These are phyloP conservation scores for Peniophora sp. DNA, from an alignment of 1,284 basidiomycete genomes.

Conservation along the genomic window DNA sequence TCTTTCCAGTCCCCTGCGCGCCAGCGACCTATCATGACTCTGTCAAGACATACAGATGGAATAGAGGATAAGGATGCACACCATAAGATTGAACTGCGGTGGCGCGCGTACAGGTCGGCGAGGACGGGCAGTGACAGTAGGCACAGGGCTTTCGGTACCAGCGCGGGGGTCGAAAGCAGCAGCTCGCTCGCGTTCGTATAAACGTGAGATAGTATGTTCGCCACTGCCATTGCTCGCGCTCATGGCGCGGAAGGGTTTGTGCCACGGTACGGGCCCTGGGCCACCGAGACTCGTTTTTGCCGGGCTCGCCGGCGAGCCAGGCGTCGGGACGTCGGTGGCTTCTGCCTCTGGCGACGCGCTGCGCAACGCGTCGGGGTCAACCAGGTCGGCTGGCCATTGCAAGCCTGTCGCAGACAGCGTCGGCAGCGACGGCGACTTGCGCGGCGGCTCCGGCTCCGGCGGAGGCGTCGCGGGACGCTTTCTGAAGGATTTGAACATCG, in stretches of 20 bases:
- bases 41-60: neutral
- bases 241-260: slow-evolving; percentile 66
- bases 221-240: slow-evolving; percentile 27
- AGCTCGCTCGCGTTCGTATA: slow-evolving; percentile 59
- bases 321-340: slow-evolving; percentile 16
- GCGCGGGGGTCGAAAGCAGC: slow-evolving; percentile 41
- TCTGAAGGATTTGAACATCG: no score
- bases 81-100: slow-evolving; percentile 80
- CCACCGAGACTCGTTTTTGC: slow-evolving; percentile 53
- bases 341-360: slow-evolving; percentile 29
- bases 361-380: slow-evolving; percentile 58
- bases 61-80: slow-evolving; percentile 24
- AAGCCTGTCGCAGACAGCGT: slow-evolving; percentile 64
- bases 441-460: slow-evolving; percentile 20
- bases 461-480: no score
- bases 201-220: slow-evolving; percentile 47
- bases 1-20: slow-evolving; percentile 73
- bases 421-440: slow-evolving; percentile 67
- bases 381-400: slow-evolving; percentile 73
- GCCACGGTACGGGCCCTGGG: slow-evolving; percentile 56
- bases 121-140: slow-evolving; percentile 25
- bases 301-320: slow-evolving; percentile 40
- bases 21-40: slow-evolving; percentile 55
- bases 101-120: slow-evolving; percentile 51
- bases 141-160: slow-evolving; percentile 26